Conservation (phyloP, 2,329 filamentous ascomycete species). For the Magnaporthales sp. region DNA sequence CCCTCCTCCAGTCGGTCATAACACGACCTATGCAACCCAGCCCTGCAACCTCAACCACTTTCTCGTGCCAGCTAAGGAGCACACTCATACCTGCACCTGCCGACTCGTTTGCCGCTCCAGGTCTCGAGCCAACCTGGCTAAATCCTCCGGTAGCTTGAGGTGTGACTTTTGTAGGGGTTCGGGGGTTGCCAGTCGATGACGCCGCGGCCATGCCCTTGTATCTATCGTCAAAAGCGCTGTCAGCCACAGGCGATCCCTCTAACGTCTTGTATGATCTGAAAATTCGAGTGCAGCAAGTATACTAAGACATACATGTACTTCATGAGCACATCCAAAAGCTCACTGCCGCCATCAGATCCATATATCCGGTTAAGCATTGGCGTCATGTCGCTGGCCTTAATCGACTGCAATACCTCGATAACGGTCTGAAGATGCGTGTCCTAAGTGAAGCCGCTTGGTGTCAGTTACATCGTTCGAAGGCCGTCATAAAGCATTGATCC, state of each 20-base stretch:
- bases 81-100: slow-evolving; percentile 92
- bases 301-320: slow-evolving; percentile 77
- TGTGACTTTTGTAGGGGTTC: slow-evolving; percentile 43
- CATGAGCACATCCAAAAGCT: slow-evolving; percentile 87
- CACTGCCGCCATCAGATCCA: slow-evolving; percentile 66
- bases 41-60: slow-evolving; percentile 89
- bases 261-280: neutral
- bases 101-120: slow-evolving; percentile 50
- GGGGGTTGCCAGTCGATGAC: slow-evolving; percentile 29
- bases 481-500: slow-evolving; percentile 3
- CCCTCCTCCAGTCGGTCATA: slow-evolving; percentile 93
- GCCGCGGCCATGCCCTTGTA: slow-evolving; percentile 79
- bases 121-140: slow-evolving; percentile 61
- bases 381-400: slow-evolving; percentile 93
- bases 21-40: slow-evolving; percentile 85
- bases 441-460: slow-evolving; percentile 31
- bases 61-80: slow-evolving; percentile 96
- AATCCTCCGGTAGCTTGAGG: slow-evolving; percentile 76
- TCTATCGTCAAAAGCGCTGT: slow-evolving; percentile 31
- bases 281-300: neutral
- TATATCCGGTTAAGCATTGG: slow-evolving; percentile 79
- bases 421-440: slow-evolving; percentile 82
- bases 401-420: slow-evolving; percentile 88
- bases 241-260: slow-evolving; percentile 3
- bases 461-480: neutral